Percentiles rank a stretch among this genome's conserved stretches.
Evolutionary conservation across 352 stramenopile genomes (phyloP).

Genomic region (Globisporangium orthogonon): DNA sequence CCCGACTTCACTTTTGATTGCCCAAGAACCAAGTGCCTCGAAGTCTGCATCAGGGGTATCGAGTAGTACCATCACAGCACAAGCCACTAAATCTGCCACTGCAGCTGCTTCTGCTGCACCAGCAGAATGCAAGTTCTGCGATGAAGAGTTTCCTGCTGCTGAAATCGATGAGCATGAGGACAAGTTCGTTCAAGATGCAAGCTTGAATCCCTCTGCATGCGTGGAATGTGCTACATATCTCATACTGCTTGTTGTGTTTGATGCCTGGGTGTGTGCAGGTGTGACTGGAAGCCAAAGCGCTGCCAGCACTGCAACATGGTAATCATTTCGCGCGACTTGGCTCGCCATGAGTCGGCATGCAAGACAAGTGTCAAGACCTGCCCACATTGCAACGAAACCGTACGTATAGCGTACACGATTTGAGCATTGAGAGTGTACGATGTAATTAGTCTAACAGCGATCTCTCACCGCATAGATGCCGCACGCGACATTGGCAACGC

Average conservation of each 20-base stretch:
- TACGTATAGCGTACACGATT: conserved; percentile 12
- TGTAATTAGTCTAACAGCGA: background rate
- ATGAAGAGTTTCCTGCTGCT: conserved; percentile 47
- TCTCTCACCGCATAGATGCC: conserved; percentile 32
- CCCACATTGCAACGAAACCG: conserved; percentile 56
- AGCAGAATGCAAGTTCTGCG: conserved; percentile 73
- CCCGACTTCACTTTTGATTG: background rate
- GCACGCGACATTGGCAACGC: conserved; percentile 29
- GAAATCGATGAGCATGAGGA: conserved; percentile 63
- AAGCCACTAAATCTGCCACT: background rate
- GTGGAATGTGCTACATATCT: background rate
- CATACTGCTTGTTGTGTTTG: background rate
- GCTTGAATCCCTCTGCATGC: background rate
- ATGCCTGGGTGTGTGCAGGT: conserved; percentile 19
- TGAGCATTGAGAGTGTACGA: no score
- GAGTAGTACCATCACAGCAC: background rate
- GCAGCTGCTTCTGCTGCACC: background rate
- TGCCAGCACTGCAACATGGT: conserved; percentile 84
- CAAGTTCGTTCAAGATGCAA: conserved; percentile 20
- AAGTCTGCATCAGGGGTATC: background rate
- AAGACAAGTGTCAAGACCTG: conserved; percentile 63
- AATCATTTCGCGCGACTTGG: conserved; percentile 60
- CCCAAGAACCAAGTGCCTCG: background rate
- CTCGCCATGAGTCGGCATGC: conserved; percentile 57
- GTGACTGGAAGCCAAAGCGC: conserved; percentile 70